phyloP scores from a whole-genome alignment of 108 stramenopile genomes.

The Cyclostephanos tholiformis region DNA sequence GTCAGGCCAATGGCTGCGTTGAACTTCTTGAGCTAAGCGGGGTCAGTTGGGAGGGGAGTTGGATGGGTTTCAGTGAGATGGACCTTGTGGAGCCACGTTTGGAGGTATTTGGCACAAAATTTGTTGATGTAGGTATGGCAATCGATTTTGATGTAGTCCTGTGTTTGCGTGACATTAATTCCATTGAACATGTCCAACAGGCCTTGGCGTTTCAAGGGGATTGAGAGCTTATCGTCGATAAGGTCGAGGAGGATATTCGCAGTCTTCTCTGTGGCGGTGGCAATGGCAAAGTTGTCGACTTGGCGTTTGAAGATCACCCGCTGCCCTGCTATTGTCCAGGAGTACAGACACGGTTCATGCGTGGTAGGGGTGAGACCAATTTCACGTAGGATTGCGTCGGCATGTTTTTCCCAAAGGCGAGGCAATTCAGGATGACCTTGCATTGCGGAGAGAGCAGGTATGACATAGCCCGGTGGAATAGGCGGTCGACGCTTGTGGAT shows the following conservation, averaged over 20 bases:
- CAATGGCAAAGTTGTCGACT: conserved; percentile 53
- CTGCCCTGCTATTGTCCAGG: conserved; percentile 15
- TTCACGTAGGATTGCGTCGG: conserved; percentile 14
- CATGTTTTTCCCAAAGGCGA: conserved; percentile 26
- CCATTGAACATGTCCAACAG: no score
- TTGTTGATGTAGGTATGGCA: no score
- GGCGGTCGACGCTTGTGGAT: conserved; percentile 6
- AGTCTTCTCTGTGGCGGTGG: no score
- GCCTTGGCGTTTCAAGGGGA: no score
- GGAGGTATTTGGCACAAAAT: conserved; percentile 12
- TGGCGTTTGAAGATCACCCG: conserved; percentile 45
- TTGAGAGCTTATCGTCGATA: no score
- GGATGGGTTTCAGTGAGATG: neutral
- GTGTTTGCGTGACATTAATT: no score
- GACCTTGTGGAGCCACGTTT: conserved; percentile 28
- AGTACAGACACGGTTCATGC: conserved; percentile 17
- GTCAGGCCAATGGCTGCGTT: neutral
- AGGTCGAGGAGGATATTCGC: no score
- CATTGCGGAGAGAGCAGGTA: no score
- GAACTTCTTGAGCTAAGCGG: conserved; percentile 1
- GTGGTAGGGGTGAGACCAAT: conserved; percentile 6
- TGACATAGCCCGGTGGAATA: conserved; percentile 18
- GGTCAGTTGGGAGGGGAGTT: neutral
- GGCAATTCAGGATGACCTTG: conserved; percentile 26
- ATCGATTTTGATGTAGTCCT: no score